Evolutionary conservation across 1,284 basidiomycete species (phyloP).

Genomic region (Trametes polyzona): DNA sequence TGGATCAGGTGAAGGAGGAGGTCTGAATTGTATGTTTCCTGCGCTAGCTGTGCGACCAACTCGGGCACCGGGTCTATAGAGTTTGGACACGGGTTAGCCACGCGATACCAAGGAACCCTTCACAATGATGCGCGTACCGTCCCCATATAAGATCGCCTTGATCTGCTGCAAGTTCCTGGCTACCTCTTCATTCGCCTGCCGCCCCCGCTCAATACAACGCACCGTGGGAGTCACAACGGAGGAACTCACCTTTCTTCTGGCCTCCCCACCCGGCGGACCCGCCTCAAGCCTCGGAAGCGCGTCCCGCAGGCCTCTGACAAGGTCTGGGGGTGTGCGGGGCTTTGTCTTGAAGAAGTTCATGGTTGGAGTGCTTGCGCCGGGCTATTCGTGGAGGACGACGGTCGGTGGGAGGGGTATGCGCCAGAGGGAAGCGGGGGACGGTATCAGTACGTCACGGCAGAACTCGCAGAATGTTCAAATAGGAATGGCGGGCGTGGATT

Average conservation of each 20-base stretch:
- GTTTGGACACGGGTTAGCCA: constrained; percentile 13
- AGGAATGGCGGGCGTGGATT: constrained; percentile 21
- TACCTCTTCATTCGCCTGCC: constrained; percentile 84
- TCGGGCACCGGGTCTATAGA: constrained; percentile 79
- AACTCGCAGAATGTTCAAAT: constrained; percentile 27
- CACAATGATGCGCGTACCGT: constrained; percentile 59
- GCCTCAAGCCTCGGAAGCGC: constrained; percentile 78
- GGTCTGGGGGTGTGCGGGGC: constrained; percentile 82
- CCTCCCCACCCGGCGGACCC: constrained; percentile 74
- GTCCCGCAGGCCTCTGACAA: constrained; percentile 80
- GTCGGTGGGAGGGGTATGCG: constrained; percentile 4
- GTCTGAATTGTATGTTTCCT: constrained; percentile 94
- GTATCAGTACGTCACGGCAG: constrained; percentile 27
- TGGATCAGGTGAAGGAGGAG: constrained; percentile 83
- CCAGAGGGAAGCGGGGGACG: constrained; percentile 11
- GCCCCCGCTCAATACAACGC: background rate
- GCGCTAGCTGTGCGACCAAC: constrained; percentile 89
- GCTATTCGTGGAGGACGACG: background rate
- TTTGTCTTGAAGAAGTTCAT: constrained; percentile 98
- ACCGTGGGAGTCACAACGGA: background rate
- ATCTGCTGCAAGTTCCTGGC: constrained; percentile 89
- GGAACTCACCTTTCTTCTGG: constrained; percentile 72
- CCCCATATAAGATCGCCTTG: constrained; percentile 86
- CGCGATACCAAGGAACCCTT: constrained; percentile 9
- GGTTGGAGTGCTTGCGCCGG: background rate